Evolutionary conservation across 2,329 filamentous ascomycete species (phyloP).

Genomic region (Drechslerella coelobrocha): DNA sequence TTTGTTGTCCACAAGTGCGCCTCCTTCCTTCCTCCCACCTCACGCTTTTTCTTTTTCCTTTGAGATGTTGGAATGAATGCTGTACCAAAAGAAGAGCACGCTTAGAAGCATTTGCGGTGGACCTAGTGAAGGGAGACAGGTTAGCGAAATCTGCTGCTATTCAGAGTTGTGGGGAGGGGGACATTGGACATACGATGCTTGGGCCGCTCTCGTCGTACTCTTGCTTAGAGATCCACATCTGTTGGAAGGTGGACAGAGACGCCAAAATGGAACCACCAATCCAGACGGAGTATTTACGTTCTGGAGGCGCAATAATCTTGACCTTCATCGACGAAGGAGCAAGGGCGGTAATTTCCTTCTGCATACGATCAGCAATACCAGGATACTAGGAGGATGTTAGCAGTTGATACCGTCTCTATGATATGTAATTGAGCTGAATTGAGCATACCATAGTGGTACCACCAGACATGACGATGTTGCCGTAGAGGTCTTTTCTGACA

Average conservation of each 20-base stretch:
- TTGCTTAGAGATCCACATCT: slow-evolving; percentile 99
- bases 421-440: neutral
- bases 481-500: slow-evolving; percentile 99
- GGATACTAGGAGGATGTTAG: slow-evolving; percentile 73
- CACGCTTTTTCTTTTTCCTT: slow-evolving; percentile 49
- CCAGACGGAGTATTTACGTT: slow-evolving; percentile 99
- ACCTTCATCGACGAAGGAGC: slow-evolving; percentile 99
- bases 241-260: slow-evolving; percentile 99
- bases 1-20: slow-evolving; percentile 33
- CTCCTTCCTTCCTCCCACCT: slow-evolving; percentile 28
- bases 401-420: neutral
- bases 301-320: slow-evolving; percentile 99
- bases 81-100: slow-evolving; percentile 50
- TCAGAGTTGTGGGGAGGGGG: slow-evolving; percentile 70
- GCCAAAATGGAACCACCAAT: slow-evolving; percentile 99
- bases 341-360: slow-evolving; percentile 99
- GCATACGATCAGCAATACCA: slow-evolving; percentile 99
- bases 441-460: slow-evolving; percentile 77
- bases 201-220: slow-evolving; percentile 99
- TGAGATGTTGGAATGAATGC: slow-evolving; percentile 52
- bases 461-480: slow-evolving; percentile 99
- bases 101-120: slow-evolving; percentile 56
- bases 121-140: slow-evolving; percentile 35
- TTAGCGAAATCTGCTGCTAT: slow-evolving; percentile 28
- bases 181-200: slow-evolving; percentile 98